A percentile compares a stretch with the other conserved stretches of the same genome.
Conservation (phyloP, 306 rosid species). For the Pyrus bretschneideri region DNA sequence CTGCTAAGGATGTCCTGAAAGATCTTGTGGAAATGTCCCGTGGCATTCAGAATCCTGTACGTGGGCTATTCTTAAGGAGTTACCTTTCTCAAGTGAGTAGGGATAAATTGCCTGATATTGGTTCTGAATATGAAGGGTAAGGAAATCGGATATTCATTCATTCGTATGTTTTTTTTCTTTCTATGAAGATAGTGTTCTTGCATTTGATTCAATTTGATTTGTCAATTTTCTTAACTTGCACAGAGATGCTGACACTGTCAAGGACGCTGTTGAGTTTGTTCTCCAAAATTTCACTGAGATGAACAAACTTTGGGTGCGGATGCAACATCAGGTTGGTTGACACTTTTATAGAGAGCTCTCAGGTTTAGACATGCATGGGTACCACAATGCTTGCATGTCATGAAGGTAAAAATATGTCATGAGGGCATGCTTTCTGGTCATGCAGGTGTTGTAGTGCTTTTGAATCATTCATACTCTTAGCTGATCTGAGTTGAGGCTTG, state of each 20-base stretch:
- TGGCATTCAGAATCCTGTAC: conserved; percentile 54
- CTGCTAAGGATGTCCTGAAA: conserved; percentile 53
- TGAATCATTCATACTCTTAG: conserved; percentile 89
- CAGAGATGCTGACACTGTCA: conserved; percentile 58
- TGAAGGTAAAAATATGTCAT: conserved; percentile 43
- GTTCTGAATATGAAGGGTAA: conserved; percentile 63
- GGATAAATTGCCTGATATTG: conserved; percentile 58
- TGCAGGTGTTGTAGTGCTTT: conserved; percentile 64
- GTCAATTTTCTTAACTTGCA: not conserved
- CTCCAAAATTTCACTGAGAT: conserved; percentile 60
- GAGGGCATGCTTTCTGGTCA: conserved; percentile 67
- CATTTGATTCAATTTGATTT: not conserved
- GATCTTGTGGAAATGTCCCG: conserved; percentile 66
- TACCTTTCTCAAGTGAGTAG: conserved; percentile 61
- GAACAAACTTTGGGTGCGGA: conserved; percentile 70
- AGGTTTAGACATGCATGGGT: conserved; percentile 41
- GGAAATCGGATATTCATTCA: conserved; percentile 4
- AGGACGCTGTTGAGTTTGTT: conserved; percentile 55
- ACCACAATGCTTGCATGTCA: conserved; percentile 48
- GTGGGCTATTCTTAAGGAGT: conserved; percentile 56
- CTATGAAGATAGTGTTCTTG: not conserved
- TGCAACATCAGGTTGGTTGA: conserved; percentile 65
- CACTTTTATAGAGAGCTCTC: conserved; percentile 24
- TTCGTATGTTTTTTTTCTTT: not conserved
- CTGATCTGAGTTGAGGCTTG: conserved; percentile 99